Conservation (phyloP, 208 protist species). For the Trypanosoma congolense region DNA sequence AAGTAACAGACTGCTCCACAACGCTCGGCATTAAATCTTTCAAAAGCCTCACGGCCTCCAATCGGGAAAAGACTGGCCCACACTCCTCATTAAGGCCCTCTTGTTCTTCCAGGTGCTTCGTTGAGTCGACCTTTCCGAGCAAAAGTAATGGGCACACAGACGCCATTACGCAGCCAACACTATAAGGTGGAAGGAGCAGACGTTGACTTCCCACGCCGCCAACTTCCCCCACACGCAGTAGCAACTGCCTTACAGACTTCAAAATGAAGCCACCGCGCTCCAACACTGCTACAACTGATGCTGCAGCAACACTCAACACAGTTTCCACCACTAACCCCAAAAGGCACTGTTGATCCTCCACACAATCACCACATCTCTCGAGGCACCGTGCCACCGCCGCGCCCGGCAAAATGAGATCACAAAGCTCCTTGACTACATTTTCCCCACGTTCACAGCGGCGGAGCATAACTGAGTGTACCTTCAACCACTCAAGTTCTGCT, state of each 20-base stretch:
- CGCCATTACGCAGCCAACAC: slow-evolving; percentile 3
- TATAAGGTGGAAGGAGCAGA: slow-evolving; percentile 12
- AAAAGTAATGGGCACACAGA: slow-evolving; percentile 9
- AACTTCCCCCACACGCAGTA: slow-evolving; percentile 8
- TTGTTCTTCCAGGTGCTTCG: neutral
- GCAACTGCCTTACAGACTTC: slow-evolving; percentile 1
- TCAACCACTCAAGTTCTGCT: slow-evolving; percentile 15
- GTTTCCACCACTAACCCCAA: slow-evolving; percentile 15
- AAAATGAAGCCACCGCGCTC: neutral
- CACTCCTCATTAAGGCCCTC: neutral
- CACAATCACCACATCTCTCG: neutral
- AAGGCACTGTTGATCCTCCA: slow-evolving; percentile 13
- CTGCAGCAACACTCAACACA: slow-evolving; percentile 4
- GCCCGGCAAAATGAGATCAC: slow-evolving; percentile 4
- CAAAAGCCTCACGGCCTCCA: slow-evolving; percentile 2
- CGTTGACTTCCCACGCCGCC: neutral
- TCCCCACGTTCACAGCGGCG: slow-evolving; percentile 6
- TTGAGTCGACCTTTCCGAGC: too few species aligned
- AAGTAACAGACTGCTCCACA: slow-evolving; percentile 15
- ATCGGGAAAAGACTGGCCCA: neutral
- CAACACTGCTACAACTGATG: neutral
- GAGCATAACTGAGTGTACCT: slow-evolving; percentile 5
- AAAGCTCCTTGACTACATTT: slow-evolving; percentile 2
- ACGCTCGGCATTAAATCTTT: neutral
- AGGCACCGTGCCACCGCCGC: slow-evolving; percentile 7